Percentiles rank a stretch among this genome's conserved stretches.
Evolutionary conservation across 2,329 filamentous ascomycete species (phyloP).

Genomic region (Delphinella strobiligena): DNA sequence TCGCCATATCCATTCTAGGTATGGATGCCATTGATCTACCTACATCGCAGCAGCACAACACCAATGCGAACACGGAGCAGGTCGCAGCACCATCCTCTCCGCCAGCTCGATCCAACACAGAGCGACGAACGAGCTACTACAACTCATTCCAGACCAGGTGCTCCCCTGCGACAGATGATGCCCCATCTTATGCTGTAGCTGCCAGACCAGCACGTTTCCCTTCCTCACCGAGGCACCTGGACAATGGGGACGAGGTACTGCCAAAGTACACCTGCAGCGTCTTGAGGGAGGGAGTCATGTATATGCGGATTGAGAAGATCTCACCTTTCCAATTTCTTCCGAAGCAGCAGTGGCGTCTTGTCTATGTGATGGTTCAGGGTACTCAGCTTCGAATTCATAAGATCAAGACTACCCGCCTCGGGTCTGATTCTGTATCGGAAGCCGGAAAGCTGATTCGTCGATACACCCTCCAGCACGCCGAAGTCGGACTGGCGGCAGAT

Average conservation of each 20-base stretch:
- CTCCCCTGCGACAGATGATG: conserved; percentile 16
- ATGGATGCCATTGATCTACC: conserved; percentile 3
- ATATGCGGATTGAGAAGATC: conserved; percentile 21
- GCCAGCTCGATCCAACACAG: not conserved
- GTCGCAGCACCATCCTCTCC: not conserved
- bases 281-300: conserved; percentile 17
- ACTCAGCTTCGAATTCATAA: conserved; percentile 56
- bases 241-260: conserved; percentile 16
- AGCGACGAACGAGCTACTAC: conserved; percentile 17
- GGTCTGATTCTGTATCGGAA: conserved; percentile 27
- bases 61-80: not conserved
- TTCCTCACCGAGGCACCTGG: conserved; percentile 7
- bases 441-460: conserved; percentile 49
- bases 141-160: conserved; percentile 23
- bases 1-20: conserved; percentile 10
- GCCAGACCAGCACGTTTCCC: conserved; percentile 10
- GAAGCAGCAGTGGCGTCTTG: conserved; percentile 24
- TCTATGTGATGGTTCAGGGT: conserved; percentile 53
- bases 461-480: conserved; percentile 65
- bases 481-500: conserved; percentile 62
- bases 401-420: conserved; percentile 41
- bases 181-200: conserved; percentile 20
- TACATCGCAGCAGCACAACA: conserved; percentile 1
- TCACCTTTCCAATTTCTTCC: conserved; percentile 18
- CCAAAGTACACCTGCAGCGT: conserved; percentile 23